Conservation (phyloP, 1,284 basidiomycete genomes). For the Termitomyces sp. region DNA sequence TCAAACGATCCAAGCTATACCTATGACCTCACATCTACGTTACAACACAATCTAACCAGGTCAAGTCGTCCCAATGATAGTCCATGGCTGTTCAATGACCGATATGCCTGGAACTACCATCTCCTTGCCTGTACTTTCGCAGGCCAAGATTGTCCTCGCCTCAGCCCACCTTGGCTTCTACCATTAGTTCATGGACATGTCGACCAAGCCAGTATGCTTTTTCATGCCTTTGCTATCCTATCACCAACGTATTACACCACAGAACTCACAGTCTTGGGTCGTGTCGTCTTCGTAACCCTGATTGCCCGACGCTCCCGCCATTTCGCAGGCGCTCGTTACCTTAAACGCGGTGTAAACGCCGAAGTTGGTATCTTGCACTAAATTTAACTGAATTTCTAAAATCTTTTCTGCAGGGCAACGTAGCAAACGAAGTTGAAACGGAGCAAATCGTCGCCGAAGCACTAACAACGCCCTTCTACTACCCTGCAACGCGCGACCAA, state of each 20-base stretch:
- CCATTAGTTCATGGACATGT: slow-evolving; percentile 95
- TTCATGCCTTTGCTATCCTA: not conserved
- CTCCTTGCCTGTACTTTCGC: slow-evolving; percentile 72
- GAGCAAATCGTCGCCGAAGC: slow-evolving; percentile 98
- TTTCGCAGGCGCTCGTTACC: slow-evolving; percentile 93
- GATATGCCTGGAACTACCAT: slow-evolving; percentile 96
- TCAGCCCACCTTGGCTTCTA: slow-evolving; percentile 80
- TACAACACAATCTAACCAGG: slow-evolving; percentile 89
- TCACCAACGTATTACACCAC: slow-evolving; percentile 1
- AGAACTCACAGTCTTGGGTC: slow-evolving; percentile 90
- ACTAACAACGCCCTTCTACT: slow-evolving; percentile 87
- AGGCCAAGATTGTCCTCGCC: slow-evolving; percentile 32
- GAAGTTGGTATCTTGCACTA: slow-evolving; percentile 43
- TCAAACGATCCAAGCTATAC: slow-evolving; percentile 58
- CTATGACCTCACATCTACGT: slow-evolving; percentile 93
- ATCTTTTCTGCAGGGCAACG: slow-evolving; percentile 68
- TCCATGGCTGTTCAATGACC: slow-evolving; percentile 74
- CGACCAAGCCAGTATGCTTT: slow-evolving; percentile 89
- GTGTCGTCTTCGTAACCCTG: slow-evolving; percentile 89
- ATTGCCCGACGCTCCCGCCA: slow-evolving; percentile 94
- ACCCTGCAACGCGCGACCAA: slow-evolving; percentile 39
- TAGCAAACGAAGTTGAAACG: slow-evolving; percentile 98
- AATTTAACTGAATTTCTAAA: not conserved
- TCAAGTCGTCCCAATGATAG: slow-evolving; percentile 36
- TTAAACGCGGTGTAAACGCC: slow-evolving; percentile 93